phyloP scores from a whole-genome alignment of 768 basidiomycete genomes.

The Russula ochroleuca region DNA sequence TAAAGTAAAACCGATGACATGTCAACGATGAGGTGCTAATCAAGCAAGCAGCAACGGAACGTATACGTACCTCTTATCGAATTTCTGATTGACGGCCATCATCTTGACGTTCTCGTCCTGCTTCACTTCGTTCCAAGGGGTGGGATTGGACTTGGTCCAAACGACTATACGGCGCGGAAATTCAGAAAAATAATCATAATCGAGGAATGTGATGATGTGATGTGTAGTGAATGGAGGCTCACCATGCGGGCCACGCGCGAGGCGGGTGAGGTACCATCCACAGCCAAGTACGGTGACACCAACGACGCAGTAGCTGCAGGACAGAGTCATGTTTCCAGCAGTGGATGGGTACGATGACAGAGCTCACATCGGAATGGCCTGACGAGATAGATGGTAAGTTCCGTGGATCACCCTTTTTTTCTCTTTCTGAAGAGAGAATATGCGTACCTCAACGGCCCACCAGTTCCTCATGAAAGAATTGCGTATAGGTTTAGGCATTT shows the following conservation, averaged over 20 bases:
- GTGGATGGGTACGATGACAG: background rate
- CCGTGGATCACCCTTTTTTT: background rate
- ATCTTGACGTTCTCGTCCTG: conserved; percentile 72
- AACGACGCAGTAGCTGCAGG: conserved; percentile 45
- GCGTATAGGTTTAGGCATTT: conserved; percentile 17
- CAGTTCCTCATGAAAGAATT: conserved; percentile 26
- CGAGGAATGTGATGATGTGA: background rate
- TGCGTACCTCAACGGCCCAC: conserved; percentile 28
- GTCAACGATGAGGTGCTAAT: conserved; percentile 7
- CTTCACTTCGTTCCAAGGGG: conserved; percentile 83
- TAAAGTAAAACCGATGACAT: conserved; percentile 15
- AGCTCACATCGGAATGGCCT: conserved; percentile 29
- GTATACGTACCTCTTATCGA: conserved; percentile 59
- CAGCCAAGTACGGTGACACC: conserved; percentile 44
- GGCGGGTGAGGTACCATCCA: conserved; percentile 42
- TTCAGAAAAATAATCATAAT: background rate
- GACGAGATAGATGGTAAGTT: background rate
- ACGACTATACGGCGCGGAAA: conserved; percentile 39
- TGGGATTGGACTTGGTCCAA: conserved; percentile 71
- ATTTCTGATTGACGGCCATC: conserved; percentile 63
- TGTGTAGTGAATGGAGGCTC: conserved; percentile 5
- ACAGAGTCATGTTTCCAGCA: background rate
- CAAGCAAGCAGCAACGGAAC: background rate
- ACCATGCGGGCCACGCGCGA: conserved; percentile 44
- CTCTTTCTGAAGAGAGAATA: background rate